A percentile compares a stretch with the other conserved stretches of the same genome.
These are phyloP conservation scores for Diaporthe sp. DNA, from an alignment of 2,329 filamentous ascomycete genomes.

Conservation along the genomic window DNA sequence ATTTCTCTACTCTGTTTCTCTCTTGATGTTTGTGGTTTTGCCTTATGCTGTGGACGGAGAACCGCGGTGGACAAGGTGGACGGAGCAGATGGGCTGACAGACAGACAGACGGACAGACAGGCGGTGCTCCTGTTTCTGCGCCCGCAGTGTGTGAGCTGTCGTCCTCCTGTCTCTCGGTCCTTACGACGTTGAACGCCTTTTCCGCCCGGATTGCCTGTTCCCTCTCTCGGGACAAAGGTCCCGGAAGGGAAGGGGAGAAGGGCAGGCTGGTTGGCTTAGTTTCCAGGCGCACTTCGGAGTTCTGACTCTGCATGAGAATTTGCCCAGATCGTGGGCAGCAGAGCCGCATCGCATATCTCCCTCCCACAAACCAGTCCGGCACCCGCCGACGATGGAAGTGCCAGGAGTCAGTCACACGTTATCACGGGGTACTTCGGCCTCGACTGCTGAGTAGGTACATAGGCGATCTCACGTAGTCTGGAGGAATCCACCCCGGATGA, in stretches of 20 bases:
- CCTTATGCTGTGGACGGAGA: constrained; percentile 23
- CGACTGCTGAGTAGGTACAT: background rate
- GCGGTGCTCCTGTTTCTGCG: too few species aligned
- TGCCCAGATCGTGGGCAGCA: background rate
- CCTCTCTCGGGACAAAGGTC: background rate
- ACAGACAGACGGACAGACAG: too few species aligned
- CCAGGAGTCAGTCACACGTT: background rate
- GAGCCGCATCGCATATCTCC: constrained; percentile 22
- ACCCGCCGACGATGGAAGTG: background rate
- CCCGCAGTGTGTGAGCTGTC: background rate
- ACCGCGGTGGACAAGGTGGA: background rate
- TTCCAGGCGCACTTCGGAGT: background rate
- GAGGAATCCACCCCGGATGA: constrained; percentile 1
- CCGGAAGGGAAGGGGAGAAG: background rate
- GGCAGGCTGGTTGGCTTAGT: background rate
- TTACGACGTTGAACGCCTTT: background rate
- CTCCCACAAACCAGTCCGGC: background rate
- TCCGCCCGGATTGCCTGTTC: background rate
- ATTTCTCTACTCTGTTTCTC: background rate
- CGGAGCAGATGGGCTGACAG: background rate
- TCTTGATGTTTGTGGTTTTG: constrained; percentile 8
- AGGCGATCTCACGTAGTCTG: background rate
- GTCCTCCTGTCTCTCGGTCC: background rate
- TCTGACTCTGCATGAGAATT: background rate
- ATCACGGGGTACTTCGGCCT: constrained; percentile 2